These are phyloP conservation scores for Dicorynia guianensis DNA, from an alignment of 306 rosid species.

Conservation along the genomic window DNA sequence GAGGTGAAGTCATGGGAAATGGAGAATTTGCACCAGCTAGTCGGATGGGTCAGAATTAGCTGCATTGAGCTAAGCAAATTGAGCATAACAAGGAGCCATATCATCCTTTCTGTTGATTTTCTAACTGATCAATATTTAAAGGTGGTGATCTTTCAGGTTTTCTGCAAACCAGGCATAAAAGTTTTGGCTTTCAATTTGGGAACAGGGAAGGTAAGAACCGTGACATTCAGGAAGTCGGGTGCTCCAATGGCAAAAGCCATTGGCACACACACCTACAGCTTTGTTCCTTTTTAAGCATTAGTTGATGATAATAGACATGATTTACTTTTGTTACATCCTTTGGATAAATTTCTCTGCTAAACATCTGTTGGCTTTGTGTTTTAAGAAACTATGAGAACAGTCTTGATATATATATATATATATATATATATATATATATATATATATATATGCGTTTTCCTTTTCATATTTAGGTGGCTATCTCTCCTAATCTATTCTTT, in stretches of 20 bases:
- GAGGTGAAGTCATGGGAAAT: background rate
- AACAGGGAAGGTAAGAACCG: background rate
- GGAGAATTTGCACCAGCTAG: background rate
- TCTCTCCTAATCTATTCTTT: no score
- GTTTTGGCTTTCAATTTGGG: background rate
- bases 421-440: no score
- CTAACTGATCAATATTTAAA: background rate
- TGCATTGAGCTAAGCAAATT: background rate
- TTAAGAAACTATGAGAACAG: no score
- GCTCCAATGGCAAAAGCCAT: background rate
- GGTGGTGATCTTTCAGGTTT: background rate
- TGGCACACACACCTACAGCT: background rate
- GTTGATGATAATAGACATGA: background rate
- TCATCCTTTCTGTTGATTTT: background rate
- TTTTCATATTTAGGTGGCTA: no score
- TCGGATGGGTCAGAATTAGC: background rate
- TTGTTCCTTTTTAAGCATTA: background rate
- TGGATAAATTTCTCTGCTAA: background rate
- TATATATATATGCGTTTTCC: no score
- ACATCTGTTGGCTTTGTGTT: no score
- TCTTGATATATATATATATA: no score
- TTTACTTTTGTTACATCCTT: background rate
- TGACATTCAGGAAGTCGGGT: background rate
- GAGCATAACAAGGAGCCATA: no score
- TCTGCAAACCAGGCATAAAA: background rate